Percentiles rank a stretch among this genome's conserved stretches.
Conservation (phyloP, 1,139 yeast genomes). For the Blastobotrys persicus region DNA sequence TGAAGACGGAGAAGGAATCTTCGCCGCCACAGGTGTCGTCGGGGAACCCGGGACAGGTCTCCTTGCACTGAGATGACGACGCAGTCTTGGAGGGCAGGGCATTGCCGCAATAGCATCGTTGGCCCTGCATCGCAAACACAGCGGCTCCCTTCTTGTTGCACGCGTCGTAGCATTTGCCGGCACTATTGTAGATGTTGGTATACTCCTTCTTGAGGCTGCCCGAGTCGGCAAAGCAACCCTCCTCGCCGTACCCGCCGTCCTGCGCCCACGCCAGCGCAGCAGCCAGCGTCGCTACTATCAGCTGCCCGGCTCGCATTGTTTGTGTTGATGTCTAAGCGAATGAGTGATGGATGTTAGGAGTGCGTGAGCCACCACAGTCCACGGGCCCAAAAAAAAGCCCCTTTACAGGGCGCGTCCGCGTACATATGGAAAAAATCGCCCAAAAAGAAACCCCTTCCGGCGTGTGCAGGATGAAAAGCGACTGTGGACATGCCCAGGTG, state of each 20-base stretch:
- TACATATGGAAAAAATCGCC: neutral
- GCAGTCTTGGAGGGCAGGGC: constrained; percentile 45
- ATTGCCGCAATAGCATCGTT: constrained; percentile 64
- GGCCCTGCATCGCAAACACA: constrained; percentile 62
- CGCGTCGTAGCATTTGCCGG: constrained; percentile 16
- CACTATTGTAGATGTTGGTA: constrained; percentile 21
- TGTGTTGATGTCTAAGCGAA: neutral
- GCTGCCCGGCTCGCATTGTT: neutral
- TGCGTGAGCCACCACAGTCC: neutral
- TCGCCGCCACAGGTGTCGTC: constrained; percentile 57
- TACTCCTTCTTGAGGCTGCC: constrained; percentile 23
- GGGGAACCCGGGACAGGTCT: constrained; percentile 53
- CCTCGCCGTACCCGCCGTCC: constrained; percentile 8
- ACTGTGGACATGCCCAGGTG: too few species aligned
- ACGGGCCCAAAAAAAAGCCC: neutral
- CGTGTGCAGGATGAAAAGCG: too few species aligned
- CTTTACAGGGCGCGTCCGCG: neutral
- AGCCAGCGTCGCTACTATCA: constrained; percentile 3
- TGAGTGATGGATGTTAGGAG: neutral
- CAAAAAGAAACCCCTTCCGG: neutral
- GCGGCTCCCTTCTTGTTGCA: constrained; percentile 30
- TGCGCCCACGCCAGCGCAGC: constrained; percentile 9
- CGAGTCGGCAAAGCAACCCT: constrained; percentile 30
- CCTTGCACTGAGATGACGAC: constrained; percentile 42
- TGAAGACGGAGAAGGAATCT: constrained; percentile 43